A percentile compares a stretch with the other conserved stretches of the same genome.
phyloP scores from a whole-genome alignment of 306 rosid genomes.

The Gleditsia sinensis region DNA sequence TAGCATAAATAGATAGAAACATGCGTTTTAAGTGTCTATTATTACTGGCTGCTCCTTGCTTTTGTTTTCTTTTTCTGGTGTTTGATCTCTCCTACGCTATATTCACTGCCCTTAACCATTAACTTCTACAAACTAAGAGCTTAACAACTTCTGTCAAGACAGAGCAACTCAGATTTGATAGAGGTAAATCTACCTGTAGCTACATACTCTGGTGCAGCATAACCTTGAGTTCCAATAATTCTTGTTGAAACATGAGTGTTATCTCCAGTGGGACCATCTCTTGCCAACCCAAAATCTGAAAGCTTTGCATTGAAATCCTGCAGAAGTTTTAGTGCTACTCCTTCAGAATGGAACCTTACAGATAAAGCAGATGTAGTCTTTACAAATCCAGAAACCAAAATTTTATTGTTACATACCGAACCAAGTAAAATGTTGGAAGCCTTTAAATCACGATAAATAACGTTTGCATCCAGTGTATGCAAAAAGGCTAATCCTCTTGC shows the following conservation, averaged over 20 bases:
- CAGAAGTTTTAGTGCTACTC: constrained; percentile 15
- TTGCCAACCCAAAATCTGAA: constrained; percentile 95
- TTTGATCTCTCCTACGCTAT: background rate
- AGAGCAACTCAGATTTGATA: background rate
- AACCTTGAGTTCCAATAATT: constrained; percentile 88
- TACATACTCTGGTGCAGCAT: constrained; percentile 96
- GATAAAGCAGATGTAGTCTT: background rate
- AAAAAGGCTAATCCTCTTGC: constrained; percentile 81
- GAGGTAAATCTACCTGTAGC: constrained; percentile 72
- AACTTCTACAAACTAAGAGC: background rate
- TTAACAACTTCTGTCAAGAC: background rate
- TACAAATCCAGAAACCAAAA: constrained; percentile 7
- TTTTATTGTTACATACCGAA: constrained; percentile 53
- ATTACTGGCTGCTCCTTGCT: background rate
- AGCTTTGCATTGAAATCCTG: constrained; percentile 86
- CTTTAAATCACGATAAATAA: constrained; percentile 90
- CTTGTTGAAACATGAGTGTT: constrained; percentile 95
- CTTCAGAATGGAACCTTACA: constrained; percentile 29
- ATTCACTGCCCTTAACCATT: background rate
- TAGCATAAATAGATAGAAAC: background rate
- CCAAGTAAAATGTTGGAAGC: constrained; percentile 93
- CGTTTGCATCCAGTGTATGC: constrained; percentile 72
- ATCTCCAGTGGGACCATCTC: constrained; percentile 98
- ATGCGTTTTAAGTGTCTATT: background rate
- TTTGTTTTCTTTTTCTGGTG: background rate